Percentiles rank a stretch among this genome's conserved stretches.
phyloP scores from a whole-genome alignment of 1,284 basidiomycete species.

The Fomes fomentarius region DNA sequence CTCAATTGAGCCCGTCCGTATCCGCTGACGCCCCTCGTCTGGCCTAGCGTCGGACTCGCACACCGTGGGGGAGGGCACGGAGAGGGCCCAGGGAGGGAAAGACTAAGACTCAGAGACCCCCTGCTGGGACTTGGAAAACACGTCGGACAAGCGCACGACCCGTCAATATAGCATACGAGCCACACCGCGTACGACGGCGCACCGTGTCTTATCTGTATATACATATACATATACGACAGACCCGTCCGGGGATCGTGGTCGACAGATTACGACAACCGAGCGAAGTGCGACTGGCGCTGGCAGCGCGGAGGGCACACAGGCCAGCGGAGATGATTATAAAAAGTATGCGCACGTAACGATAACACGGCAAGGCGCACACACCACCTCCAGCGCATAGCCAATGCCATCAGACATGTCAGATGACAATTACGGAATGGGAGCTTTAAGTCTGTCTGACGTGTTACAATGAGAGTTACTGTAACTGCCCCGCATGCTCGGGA shows the following conservation, averaged over 20 bases:
- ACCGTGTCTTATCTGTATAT: no score
- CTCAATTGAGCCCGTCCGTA: background rate
- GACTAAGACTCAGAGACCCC: no score
- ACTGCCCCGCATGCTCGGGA: no score
- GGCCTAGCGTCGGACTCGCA: background rate
- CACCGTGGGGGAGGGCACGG: background rate
- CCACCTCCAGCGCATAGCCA: no score
- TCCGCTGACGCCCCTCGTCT: background rate
- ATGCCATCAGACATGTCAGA: no score
- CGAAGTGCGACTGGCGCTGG: background rate
- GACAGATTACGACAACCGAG: slow-evolving; percentile 6
- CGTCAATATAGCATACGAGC: background rate
- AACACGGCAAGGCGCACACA: background rate
- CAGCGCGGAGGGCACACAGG: background rate
- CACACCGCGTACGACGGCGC: no score
- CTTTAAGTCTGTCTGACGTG: background rate
- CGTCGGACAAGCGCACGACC: no score
- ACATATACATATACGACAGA: background rate
- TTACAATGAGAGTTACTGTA: no score
- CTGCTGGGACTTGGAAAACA: no score
- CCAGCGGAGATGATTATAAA: no score
- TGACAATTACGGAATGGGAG: no score
- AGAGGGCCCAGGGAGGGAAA: background rate
- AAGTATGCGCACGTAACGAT: no score
- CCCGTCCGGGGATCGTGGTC: slow-evolving; percentile 7